Percentiles rank a stretch among this genome's conserved stretches.
phyloP scores from a whole-genome alignment of 805 yeast genomes.

The Myxozyma kluyveri region DNA sequence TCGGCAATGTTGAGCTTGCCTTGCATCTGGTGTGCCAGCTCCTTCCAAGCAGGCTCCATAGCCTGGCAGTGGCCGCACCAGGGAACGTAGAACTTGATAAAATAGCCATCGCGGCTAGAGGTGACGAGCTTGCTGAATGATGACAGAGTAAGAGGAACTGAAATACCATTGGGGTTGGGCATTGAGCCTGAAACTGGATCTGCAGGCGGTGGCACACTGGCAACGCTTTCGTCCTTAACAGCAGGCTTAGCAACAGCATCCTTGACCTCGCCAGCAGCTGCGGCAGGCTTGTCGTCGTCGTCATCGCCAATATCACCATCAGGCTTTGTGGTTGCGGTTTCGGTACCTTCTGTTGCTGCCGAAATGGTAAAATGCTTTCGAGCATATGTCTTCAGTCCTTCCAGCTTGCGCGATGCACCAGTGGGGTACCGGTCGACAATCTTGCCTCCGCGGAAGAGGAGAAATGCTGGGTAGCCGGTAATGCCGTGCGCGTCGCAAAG shows the following conservation, averaged over 20 bases:
- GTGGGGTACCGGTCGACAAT: slow-evolving; percentile 30
- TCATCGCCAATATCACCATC: slow-evolving; percentile 8
- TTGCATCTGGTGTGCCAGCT: slow-evolving; percentile 37
- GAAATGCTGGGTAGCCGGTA: slow-evolving; percentile 63
- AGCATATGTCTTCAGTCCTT: slow-evolving; percentile 22
- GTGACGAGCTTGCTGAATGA: slow-evolving; percentile 36
- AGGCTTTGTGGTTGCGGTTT: slow-evolving; percentile 2
- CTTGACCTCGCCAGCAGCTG: slow-evolving; percentile 8
- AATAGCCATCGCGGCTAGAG: slow-evolving; percentile 39
- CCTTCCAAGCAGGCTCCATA: slow-evolving; percentile 41
- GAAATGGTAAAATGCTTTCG: slow-evolving; percentile 3
- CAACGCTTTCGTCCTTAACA: slow-evolving; percentile 11
- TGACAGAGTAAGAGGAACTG: slow-evolving; percentile 34
- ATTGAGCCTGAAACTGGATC: slow-evolving; percentile 2
- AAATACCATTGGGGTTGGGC: slow-evolving; percentile 40
- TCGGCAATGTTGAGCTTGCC: slow-evolving; percentile 42
- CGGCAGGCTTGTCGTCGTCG: slow-evolving; percentile 1
- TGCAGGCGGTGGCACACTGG: slow-evolving; percentile 6
- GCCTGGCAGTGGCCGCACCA: slow-evolving; percentile 42
- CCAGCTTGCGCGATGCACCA: slow-evolving; percentile 12
- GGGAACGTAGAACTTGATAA: slow-evolving; percentile 44
- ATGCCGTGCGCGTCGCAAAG: slow-evolving; percentile 69
- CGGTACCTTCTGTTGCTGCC: slow-evolving; percentile 1
- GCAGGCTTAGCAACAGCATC: slow-evolving; percentile 12
- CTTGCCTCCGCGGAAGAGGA: slow-evolving; percentile 51